A percentile compares a stretch with the other conserved stretches of the same genome.
Conservation (phyloP, 345 rosid species). For the Cardamine occulta region DNA sequence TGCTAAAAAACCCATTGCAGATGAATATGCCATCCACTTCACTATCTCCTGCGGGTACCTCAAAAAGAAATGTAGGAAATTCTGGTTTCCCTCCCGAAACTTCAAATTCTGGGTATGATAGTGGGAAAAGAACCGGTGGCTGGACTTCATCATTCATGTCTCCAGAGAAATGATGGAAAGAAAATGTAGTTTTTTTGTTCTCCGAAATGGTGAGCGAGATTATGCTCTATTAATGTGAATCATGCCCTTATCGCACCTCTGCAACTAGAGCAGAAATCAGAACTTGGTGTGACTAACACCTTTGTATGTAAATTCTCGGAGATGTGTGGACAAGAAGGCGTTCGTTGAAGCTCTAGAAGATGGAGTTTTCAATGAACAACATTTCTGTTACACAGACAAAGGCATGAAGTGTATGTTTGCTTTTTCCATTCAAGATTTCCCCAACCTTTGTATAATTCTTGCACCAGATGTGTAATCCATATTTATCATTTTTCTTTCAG, state of each 20-base stretch:
- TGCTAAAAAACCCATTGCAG: slow-evolving; percentile 38
- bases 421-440: slow-evolving; percentile 28
- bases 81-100: slow-evolving; percentile 58
- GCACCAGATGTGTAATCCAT: slow-evolving; percentile 28
- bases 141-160: slow-evolving; percentile 84
- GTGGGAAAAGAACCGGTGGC: slow-evolving; percentile 60
- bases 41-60: slow-evolving; percentile 58
- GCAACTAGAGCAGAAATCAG: slow-evolving; percentile 17
- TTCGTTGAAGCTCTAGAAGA: slow-evolving; percentile 29
- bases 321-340: slow-evolving; percentile 35
- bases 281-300: slow-evolving; percentile 18
- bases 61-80: slow-evolving; percentile 63
- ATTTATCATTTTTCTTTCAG: slow-evolving; percentile 23
- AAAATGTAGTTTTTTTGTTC: not conserved
- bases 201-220: slow-evolving; percentile 36
- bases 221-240: slow-evolving; percentile 32
- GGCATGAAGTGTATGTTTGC: slow-evolving; percentile 42
- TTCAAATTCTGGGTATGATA: slow-evolving; percentile 59
- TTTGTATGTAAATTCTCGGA: slow-evolving; percentile 36
- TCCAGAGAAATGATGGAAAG: slow-evolving; percentile 55
- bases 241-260: slow-evolving; percentile 21
- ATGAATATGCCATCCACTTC: slow-evolving; percentile 65
- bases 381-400: slow-evolving; percentile 25
- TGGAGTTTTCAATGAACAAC: slow-evolving; percentile 31
- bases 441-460: slow-evolving; percentile 37